phyloP scores from a whole-genome alignment of 768 basidiomycete species.

The Boletus subcaerulescens region DNA sequence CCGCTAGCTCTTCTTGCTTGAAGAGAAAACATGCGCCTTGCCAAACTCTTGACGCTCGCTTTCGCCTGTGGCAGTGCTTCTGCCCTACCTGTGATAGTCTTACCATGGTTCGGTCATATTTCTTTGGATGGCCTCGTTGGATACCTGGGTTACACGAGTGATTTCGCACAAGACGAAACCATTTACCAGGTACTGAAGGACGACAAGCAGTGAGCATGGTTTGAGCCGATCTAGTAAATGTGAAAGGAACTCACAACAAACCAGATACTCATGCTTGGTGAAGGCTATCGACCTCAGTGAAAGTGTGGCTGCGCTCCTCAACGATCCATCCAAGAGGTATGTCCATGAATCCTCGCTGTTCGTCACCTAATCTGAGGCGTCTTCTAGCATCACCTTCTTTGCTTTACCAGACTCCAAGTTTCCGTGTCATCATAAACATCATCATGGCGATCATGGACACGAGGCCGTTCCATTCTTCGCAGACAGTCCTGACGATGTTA shows the following conservation, averaged over 20 bases:
- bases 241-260: background rate
- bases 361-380: background rate
- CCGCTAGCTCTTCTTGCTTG: background rate
- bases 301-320: constrained; percentile 10
- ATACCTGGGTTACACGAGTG: constrained; percentile 4
- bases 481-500: background rate
- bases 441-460: background rate
- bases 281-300: constrained; percentile 15
- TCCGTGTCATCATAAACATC: background rate
- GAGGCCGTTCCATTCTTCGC: background rate
- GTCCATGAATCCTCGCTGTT: background rate
- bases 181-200: constrained; percentile 13
- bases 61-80: constrained; percentile 8
- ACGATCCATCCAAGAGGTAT: constrained; percentile 10
- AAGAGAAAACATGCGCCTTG: constrained; percentile 15
- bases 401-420: constrained; percentile 7
- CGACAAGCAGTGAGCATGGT: constrained; percentile 5
- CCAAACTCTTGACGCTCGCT: constrained; percentile 7
- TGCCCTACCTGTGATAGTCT: constrained; percentile 17
- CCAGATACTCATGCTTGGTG: constrained; percentile 12
- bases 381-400: constrained; percentile 13
- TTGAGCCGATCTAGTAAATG: background rate
- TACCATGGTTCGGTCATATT: constrained; percentile 27
- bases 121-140: constrained; percentile 9
- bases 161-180: constrained; percentile 1